Conservation (phyloP, 306 rosid species). For the cucumber (Cucumis sativus) region Cucumber_9930_V3 NC_026658.2:26382501-26383000, state of each 20-base stretch:
- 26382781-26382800: not conserved
- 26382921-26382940: conserved; percentile 44
- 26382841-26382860: conserved; percentile 75
- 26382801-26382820: not conserved
- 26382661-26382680: conserved; percentile 59
- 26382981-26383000: not conserved
- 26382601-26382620: not conserved
- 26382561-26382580: not conserved
- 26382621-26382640: conserved; percentile 77
- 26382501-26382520: not conserved
- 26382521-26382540: not conserved
- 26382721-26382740: conserved; percentile 59
- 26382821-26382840: conserved; percentile 8
- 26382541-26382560: not conserved
- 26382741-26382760: conserved; percentile 74
- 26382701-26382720: conserved; percentile 71
- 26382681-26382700: conserved; percentile 81
- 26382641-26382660: conserved; percentile 59
- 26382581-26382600: conserved; percentile 12
- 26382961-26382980: not conserved
- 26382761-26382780: conserved; percentile 47
- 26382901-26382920: conserved; percentile 83
- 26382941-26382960: not conserved
- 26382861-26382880: conserved; percentile 37
- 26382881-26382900: conserved; percentile 54